Percentiles rank a stretch among this genome's conserved stretches.
These are phyloP conservation scores for Lentinula sp. DNA, from an alignment of 768 basidiomycete genomes.

Conservation along the genomic window DNA sequence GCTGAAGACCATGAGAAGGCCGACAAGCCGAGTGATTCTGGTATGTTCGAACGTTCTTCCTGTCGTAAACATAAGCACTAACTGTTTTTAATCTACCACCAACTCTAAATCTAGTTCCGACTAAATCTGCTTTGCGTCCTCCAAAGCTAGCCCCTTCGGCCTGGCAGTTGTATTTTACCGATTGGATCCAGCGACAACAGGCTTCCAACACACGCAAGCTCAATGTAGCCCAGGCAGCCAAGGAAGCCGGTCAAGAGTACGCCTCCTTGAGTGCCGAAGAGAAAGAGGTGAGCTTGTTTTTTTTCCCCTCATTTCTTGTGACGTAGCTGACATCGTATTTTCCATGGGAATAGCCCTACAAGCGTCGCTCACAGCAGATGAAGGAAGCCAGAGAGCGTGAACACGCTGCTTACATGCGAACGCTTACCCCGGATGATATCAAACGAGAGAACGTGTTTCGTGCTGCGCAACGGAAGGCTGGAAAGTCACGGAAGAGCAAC, in stretches of 20 bases:
- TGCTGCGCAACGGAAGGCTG: slow-evolving; percentile 87
- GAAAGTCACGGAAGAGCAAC: slow-evolving; percentile 88
- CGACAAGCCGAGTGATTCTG: slow-evolving; percentile 35
- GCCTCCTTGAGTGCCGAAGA: slow-evolving; percentile 70
- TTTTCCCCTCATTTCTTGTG: slow-evolving; percentile 13
- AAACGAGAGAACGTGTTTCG: slow-evolving; percentile 90
- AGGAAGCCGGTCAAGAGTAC: slow-evolving; percentile 90
- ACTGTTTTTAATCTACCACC: slow-evolving; percentile 13
- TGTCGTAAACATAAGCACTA: slow-evolving; percentile 7
- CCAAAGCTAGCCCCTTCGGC: slow-evolving; percentile 91
- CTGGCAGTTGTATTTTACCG: slow-evolving; percentile 96
- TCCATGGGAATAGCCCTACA: slow-evolving; percentile 63
- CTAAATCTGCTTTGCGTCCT: slow-evolving; percentile 76
- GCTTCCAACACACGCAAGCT: slow-evolving; percentile 76
- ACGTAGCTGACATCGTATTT: slow-evolving; percentile 9
- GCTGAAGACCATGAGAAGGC: slow-evolving; percentile 27
- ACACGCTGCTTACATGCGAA: slow-evolving; percentile 78
- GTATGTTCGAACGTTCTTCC: slow-evolving; percentile 29
- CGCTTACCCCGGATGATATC: slow-evolving; percentile 90
- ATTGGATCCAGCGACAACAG: slow-evolving; percentile 88
- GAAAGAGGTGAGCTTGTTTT: slow-evolving; percentile 66
- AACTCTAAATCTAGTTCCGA: slow-evolving; percentile 40
- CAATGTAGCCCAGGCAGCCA: slow-evolving; percentile 92
- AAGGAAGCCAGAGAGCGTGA: slow-evolving; percentile 85
- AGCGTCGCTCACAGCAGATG: slow-evolving; percentile 72